Evolutionary conservation across 495 filamentous ascomycete genomes (phyloP).

Genomic region (Glonium stellatum): DNA sequence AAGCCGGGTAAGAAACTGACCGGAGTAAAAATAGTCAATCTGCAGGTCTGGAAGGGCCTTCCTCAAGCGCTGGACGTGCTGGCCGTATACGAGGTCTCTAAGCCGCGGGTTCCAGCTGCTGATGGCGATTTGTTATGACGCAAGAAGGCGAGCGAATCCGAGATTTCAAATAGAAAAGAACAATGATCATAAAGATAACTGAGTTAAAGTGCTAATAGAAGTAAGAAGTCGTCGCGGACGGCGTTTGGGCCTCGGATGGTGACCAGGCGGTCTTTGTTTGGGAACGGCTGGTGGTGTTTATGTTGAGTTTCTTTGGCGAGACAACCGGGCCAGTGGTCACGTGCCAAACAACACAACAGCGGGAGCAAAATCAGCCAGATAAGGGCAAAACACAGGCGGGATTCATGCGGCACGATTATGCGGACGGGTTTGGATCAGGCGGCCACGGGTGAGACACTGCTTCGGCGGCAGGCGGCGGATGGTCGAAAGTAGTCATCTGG

Average conservation of each 20-base stretch:
- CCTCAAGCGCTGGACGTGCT: neutral
- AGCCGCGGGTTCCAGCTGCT: neutral
- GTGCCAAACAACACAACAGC: neutral
- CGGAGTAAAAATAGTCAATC: neutral
- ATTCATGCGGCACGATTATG: no score
- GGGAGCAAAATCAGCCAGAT: no score
- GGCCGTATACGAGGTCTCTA: neutral
- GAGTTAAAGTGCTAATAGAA: neutral
- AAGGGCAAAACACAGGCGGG: no score
- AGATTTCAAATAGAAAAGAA: neutral
- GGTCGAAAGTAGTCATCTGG: no score
- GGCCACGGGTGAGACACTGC: no score
- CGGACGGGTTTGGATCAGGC: no score
- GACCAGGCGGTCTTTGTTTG: neutral
- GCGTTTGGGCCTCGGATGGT: neutral
- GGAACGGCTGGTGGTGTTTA: neutral
- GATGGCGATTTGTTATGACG: neutral
- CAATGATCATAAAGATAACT: neutral
- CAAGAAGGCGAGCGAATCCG: neutral
- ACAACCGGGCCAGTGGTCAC: neutral
- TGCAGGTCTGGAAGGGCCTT: neutral
- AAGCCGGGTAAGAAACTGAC: neutral
- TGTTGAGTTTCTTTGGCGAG: constrained; percentile 1
- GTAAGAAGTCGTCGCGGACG: neutral
- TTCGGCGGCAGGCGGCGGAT: no score